These are phyloP conservation scores for Paramecium biaurelia DNA, from an alignment of 73 alveolate genomes.

Conservation along the genomic window DNA sequence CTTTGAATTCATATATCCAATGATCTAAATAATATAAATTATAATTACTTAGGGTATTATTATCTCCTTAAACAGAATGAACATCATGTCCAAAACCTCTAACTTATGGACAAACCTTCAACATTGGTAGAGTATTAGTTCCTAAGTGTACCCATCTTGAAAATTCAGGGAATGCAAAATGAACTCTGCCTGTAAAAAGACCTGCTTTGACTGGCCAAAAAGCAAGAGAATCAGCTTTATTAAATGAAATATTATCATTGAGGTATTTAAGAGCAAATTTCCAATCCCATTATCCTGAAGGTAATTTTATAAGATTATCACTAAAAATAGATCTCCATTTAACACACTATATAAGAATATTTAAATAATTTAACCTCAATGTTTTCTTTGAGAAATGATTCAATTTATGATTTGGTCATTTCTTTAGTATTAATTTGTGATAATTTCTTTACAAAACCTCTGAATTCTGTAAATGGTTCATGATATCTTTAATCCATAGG, in stretches of 20 bases:
- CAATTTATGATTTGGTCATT: conserved; percentile 50
- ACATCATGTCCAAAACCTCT: conserved; percentile 73
- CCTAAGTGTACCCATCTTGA: conserved; percentile 85
- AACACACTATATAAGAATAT: conserved; percentile 49
- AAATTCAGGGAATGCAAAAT: conserved; percentile 76
- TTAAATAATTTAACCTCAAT: conserved; percentile 1
- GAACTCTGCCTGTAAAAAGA: conserved; percentile 76
- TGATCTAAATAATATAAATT: conserved; percentile 57
- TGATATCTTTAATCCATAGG: conserved; percentile 82
- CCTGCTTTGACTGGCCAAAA: conserved; percentile 72
- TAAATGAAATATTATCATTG: conserved; percentile 40
- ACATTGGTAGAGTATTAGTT: conserved; percentile 83
- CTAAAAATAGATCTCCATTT: conserved; percentile 79
- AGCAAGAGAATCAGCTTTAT: conserved; percentile 73
- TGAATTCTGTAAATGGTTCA: conserved; percentile 76
- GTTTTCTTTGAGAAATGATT: conserved; percentile 40
- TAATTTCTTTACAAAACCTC: conserved; percentile 62
- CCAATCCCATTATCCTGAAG: conserved; percentile 21
- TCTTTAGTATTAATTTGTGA: conserved; percentile 29
- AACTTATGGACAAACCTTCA: conserved; percentile 81
- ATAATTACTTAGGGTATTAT: conserved; percentile 63
- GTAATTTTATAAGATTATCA: conserved; percentile 55
- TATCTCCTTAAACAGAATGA: conserved; percentile 70
- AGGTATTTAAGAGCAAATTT: conserved; percentile 22
- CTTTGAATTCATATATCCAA: conserved; percentile 79